phyloP scores from a whole-genome alignment of 164 flowering plant species.

The Paratinospora sagittata region DNA sequence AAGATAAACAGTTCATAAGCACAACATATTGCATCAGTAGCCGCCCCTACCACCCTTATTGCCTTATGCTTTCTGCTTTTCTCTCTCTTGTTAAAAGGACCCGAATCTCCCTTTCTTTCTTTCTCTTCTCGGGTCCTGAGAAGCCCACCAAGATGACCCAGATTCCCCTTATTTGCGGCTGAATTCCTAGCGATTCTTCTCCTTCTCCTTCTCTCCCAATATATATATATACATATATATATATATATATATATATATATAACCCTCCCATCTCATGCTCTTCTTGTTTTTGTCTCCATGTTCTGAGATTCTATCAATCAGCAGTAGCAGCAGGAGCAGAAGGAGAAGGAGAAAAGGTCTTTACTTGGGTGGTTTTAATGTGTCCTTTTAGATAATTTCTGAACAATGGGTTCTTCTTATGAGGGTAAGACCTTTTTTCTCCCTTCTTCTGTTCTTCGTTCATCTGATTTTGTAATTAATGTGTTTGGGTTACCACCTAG shows the following conservation, averaged over 20 bases:
- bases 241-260: neutral
- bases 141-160: constrained; percentile 25
- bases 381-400: constrained; percentile 31
- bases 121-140: constrained; percentile 27
- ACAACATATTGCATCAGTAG: too few species aligned
- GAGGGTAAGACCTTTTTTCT: constrained; percentile 28
- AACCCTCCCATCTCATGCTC: neutral
- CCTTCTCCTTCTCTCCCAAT: constrained; percentile 16
- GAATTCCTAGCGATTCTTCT: constrained; percentile 27
- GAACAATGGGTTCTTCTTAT: constrained; percentile 37
- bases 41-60: neutral
- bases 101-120: constrained; percentile 23
- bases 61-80: neutral
- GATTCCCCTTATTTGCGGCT: constrained; percentile 22
- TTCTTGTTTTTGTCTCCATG: neutral
- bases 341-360: constrained; percentile 9
- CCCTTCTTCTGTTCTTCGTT: neutral
- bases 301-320: constrained; percentile 11
- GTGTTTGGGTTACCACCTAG: neutral
- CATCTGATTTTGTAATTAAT: neutral
- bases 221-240: neutral
- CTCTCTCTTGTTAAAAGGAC: constrained; percentile 6
- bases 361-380: constrained; percentile 10
- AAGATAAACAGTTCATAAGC: neutral
- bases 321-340: neutral